Evolutionary conservation across 441 rosid genomes (phyloP).

Genomic region (Dalechampia spathulata): DNA sequence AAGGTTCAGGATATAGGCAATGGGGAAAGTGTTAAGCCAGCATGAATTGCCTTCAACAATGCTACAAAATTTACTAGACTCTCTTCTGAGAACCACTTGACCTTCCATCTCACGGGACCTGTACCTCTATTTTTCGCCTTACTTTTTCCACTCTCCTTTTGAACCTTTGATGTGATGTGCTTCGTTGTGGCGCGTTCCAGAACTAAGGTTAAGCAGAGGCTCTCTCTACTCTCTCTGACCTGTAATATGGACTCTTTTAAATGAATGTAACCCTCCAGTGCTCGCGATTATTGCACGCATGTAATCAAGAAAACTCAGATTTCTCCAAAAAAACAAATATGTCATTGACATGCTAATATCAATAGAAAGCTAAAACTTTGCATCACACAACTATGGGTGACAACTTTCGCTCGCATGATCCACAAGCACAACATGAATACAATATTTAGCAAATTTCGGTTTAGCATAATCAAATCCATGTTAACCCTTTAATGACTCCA

Average conservation of each 20-base stretch:
- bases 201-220: slow-evolving; percentile 27
- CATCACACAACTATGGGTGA: too few relatives aligned
- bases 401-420: too few relatives aligned
- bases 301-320: too few relatives aligned
- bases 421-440: too few relatives aligned
- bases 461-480: too few relatives aligned
- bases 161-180: slow-evolving; percentile 13
- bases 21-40: slow-evolving; percentile 32
- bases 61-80: slow-evolving; percentile 55
- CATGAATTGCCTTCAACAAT: slow-evolving; percentile 64
- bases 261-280: neutral
- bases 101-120: slow-evolving; percentile 41
- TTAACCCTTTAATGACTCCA: too few relatives aligned
- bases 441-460: too few relatives aligned
- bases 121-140: slow-evolving; percentile 12
- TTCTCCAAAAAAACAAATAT: too few relatives aligned
- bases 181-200: slow-evolving; percentile 24
- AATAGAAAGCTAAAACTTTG: too few relatives aligned
- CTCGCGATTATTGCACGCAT: too few relatives aligned
- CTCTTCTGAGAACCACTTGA: slow-evolving; percentile 59
- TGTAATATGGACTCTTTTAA: slow-evolving; percentile 22
- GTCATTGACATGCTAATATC: too few relatives aligned
- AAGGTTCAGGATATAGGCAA: slow-evolving; percentile 32
- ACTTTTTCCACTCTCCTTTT: slow-evolving; percentile 12
- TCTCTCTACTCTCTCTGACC: slow-evolving; percentile 44